Evolutionary conservation across 495 filamentous ascomycete species (phyloP), one percentile per base, ranked within the genome.

Genomic region (Astrothelium macrocarpum): DNA sequence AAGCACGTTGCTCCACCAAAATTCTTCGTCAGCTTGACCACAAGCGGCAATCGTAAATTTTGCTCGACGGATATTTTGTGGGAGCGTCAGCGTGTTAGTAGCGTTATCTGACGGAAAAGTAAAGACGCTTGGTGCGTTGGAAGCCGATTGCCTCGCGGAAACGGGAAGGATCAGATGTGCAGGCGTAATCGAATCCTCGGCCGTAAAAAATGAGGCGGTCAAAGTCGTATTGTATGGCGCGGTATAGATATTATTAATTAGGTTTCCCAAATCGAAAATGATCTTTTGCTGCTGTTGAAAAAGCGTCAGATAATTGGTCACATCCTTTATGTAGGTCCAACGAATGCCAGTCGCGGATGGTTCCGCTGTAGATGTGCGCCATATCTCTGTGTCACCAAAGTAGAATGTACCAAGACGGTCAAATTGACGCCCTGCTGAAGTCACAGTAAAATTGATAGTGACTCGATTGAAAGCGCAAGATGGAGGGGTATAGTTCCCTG

Each of bases 1-100:
- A n/a, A 88, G 79, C 2, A 90, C 87, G 73, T 95, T 95, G 25
- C 81, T 84, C 80, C 88, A 95, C 90, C 91, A 96, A 70, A 96
- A 95, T 67, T 95, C 91, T 70, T 95, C 91, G 0, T 76, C 74
- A 0, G 82, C 81, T 68, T 95, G 91, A 0, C 90, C 91, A 69
- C 86, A 89, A 14, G 90, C 88, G 0, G 85, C 85, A 2, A 96
- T 78, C 3, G 87, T 85, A 36, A 95, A 84, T 11, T 93, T 81
- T 4, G 91, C 91, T 59, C 85, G 84, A 61, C 82, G 82, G 1
- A 78, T 77, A 66, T 87, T 86, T 28, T 74, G 75, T 0, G 90
- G 89, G 20, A 90, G 71, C 18, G 64, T 70, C 56, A 92, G 73
- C 2, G 74, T 78, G 66, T 84, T 82, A 0, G 79, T 81, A 0